Evolutionary conservation across 116 monocot genomes (phyloP), one percentile per base, ranked within the genome.

Genomic region (Dioscorea cayenensis): DNA sequence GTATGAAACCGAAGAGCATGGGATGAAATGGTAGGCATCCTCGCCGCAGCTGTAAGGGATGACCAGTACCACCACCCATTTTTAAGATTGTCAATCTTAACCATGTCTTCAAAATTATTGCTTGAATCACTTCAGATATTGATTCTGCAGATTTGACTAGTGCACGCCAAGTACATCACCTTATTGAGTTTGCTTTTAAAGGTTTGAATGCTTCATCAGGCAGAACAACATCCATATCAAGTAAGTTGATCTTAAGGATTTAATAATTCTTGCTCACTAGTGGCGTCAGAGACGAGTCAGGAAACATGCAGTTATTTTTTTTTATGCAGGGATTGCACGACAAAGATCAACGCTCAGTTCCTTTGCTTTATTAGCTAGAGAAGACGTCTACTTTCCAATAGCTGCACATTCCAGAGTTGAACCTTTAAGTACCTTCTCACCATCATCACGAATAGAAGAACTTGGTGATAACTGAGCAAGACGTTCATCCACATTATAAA

Each of bases 51-150:
- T 37, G 89, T 86, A 65, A 89, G 79, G 62, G 90, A 93, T 23
- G 94, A 99, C 97, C 97, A 99, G 76, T 86, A 89, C 93, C 90
- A 99, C 94, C 94, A 89, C 28, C 78, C 73, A 64, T 79, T 90
- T 79, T 74, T 91, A 66, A 99, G 71, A 73, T 78, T 89, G 29
- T 94, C 94, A 17, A 90, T 37, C 68, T 87, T 93, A 61, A 99
- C 89, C 93, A 94, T 94, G 64, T 75, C 68, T 73, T 91, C 91
- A 10, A 99, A 73, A 90, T 82, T 16, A 78, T 89, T 28, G 94
- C 88, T 80, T 89, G 94, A 70, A 94, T 79, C 88, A 99, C 99
- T 91, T 94, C 89, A 69, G 78, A 91, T 67, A 94, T 89, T 18
- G 89, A 87, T 49, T 82, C 86, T 63, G 91, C 82, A 67, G 89